Base-by-base conservation (phyloP, 345 rosid genomes). In the Firmiana major region DNA sequence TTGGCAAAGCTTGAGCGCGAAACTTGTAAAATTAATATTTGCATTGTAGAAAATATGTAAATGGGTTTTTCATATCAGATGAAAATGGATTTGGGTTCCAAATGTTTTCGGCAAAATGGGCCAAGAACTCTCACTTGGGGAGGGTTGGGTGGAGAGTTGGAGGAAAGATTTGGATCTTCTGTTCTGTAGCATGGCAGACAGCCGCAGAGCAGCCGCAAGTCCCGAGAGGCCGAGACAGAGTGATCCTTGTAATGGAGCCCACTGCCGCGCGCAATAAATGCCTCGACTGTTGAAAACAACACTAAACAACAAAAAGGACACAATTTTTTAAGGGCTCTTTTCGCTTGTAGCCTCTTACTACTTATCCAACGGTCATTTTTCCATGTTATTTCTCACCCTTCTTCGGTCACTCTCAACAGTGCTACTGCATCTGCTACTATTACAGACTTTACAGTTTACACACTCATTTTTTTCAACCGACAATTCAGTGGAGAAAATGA, bases 321-420 rank as follows among this genome's bases (percentile, higher is more conserved):
- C 40, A 38, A 38, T 5, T 38, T 38, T 38, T 38, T 4, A 38
- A 38, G 40, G 40, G 4, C 12, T 8, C 11, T 0, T n/a, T 31
- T 31, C 3, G 34, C 34, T 31, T 31, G 1, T 31, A 0, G 34
- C 34, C 34, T 31, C 34, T 31, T 42, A 24, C 21, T 42, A 9
- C 1, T 42, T 19, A 45, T 24, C 10, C 7, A 28, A 26, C 5
- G 11, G 40, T 51, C 26, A 9, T 51, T 70, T 70, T 28, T 49
- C 43, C 59, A 70, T 49, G 24, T 48, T 48, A 70, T 49, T 70
- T 28, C 73, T 69, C 74, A 48, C 58, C 46, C 74, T 49, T 49
- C 58, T 31, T 48, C 17, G 0, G 74, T 70, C 59, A 49, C 60
- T 9, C 74, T 28, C 59, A 24, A 9, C 24, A 21, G 62, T 16